These are phyloP conservation scores for Metarhizium humberi DNA, from an alignment of 2,329 filamentous ascomycete genomes.

Conservation along the genomic window DNA sequence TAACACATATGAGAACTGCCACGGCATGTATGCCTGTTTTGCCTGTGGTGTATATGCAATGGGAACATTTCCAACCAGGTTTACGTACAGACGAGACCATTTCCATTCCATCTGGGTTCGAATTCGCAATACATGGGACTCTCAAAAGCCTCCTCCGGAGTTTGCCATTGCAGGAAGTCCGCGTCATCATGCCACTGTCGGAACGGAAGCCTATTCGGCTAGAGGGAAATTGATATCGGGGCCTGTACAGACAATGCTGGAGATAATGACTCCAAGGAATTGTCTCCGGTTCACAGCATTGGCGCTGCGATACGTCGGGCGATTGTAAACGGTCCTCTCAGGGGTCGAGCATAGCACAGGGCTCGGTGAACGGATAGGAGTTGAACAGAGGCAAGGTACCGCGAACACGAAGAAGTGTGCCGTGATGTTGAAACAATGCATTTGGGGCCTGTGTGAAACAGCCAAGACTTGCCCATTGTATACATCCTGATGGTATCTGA, in stretches of 20 bases:
- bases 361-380: not conserved
- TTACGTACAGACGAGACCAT: too few relatives aligned
- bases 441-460: not conserved
- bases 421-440: not conserved
- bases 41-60: too few relatives aligned
- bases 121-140: not conserved
- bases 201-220: not conserved
- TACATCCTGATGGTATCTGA: not conserved
- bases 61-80: too few relatives aligned
- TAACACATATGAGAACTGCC: not conserved
- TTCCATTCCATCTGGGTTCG: not conserved
- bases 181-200: not conserved
- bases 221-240: not conserved
- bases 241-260: not conserved
- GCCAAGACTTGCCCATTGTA: not conserved
- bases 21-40: not conserved
- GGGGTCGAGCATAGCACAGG: not conserved
- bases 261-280: not conserved
- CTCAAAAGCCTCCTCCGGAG: not conserved
- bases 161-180: not conserved
- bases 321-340: constrained; percentile 11
- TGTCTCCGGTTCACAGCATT: constrained; percentile 10
- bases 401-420: not conserved
- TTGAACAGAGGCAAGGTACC: not conserved
- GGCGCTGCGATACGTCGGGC: constrained; percentile 17